Percentiles rank a stretch among this genome's conserved stretches.
Conservation (phyloP, 202 grass and related monocot genomes). For the Schoenoplectus triqueter region DNA sequence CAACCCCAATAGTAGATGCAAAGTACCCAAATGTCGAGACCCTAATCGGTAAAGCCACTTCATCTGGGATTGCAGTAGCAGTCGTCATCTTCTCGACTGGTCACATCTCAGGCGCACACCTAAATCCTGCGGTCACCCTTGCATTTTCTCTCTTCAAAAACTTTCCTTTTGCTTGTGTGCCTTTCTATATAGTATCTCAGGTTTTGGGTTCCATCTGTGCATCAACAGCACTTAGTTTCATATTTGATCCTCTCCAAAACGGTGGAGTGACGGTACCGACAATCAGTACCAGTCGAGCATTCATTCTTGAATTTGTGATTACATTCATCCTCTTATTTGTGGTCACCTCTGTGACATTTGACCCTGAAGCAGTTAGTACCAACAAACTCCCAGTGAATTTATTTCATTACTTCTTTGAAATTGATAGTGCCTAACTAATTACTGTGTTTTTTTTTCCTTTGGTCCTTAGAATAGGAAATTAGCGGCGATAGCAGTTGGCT, state of each 20-base stretch:
- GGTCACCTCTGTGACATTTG: constrained; percentile 53
- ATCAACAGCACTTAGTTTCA: constrained; percentile 43
- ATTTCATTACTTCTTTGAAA: not conserved
- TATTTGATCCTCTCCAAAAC: constrained; percentile 43
- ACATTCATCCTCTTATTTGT: constrained; percentile 66
- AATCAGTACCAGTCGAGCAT: constrained; percentile 44
- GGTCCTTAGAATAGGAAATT: constrained; percentile 21
- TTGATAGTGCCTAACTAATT: not conserved
- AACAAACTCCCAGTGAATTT: constrained; percentile 4
- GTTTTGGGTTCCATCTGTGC: constrained; percentile 44
- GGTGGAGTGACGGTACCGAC: constrained; percentile 49
- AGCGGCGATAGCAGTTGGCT: constrained; percentile 33
- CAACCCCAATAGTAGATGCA: constrained; percentile 44
- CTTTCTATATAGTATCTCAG: constrained; percentile 48
- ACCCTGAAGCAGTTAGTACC: constrained; percentile 45
- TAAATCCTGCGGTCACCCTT: constrained; percentile 61
- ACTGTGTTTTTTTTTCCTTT: not conserved
- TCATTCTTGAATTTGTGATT: constrained; percentile 61
- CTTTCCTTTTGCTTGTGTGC: constrained; percentile 47
- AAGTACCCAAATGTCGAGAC: constrained; percentile 39
- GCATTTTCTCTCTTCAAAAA: constrained; percentile 49
- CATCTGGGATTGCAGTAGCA: constrained; percentile 49
- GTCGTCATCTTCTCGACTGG: constrained; percentile 50
- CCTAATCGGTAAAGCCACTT: constrained; percentile 43
- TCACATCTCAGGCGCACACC: constrained; percentile 57